Evolutionary conservation across 2,329 filamentous ascomycete genomes (phyloP), one percentile per base, ranked within the genome.

Genomic region (Reticulascus tulasneorum): DNA sequence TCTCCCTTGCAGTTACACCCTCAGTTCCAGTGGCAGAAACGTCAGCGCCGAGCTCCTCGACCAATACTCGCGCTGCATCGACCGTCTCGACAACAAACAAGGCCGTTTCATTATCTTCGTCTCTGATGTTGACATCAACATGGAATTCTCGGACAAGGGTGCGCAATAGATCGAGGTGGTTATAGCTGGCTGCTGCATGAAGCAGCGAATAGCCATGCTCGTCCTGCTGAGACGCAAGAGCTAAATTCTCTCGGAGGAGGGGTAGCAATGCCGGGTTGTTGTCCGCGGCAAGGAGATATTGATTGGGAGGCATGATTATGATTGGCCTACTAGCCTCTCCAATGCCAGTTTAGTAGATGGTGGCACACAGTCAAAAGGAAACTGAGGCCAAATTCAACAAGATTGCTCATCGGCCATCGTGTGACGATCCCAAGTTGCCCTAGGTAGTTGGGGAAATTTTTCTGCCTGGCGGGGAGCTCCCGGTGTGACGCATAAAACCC

Each of bases 81-180:
- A 84, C 69, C 0, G 79, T 86, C 62, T 98, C 93, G 19, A 82
- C 80, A n/a, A 89, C 87, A 55, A 95, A 98, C 5, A 98, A 70
- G n/a, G 91, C 85, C 2, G 91, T 96, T 64, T 98, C 93, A 38
- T 82, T 78, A 58, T 98, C 93, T 59, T 95, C 87, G 56, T 98
- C 93, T 47, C 76, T 77, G 34, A 96, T 68, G 56, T 96, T 83
- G 30, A 89, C 77, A 42, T 90, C 70, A 17, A 91, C 90, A 10
- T 79, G 64, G 62, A 90, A 87, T 22, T 91, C 86, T 29, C 70
- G 70, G 19, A 95, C 71, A 6, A 98, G 74, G 1, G 78, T 63
- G 41, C 85, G 82, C 12, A 96, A 74, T 12, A 98, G 79, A 37
- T 85, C 77, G 23, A 87, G 66, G 56, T 97, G 90, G 56, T 84